Evolutionary conservation across 2,329 filamentous ascomycete species (phyloP).

Genomic region (Periconia macrospinosa): DNA sequence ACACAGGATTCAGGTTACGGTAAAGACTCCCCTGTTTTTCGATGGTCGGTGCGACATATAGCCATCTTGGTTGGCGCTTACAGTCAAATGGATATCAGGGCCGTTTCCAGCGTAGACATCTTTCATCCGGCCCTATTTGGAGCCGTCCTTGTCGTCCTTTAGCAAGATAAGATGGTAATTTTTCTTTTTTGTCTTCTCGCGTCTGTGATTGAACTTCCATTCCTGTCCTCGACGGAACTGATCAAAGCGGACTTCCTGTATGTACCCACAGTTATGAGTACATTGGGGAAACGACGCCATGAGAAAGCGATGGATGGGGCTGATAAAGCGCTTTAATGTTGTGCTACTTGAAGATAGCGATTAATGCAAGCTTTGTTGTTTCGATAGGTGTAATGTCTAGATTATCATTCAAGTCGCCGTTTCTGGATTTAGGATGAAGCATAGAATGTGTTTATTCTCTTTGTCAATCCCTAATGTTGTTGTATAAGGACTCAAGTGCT

Average conservation of each 20-base stretch:
- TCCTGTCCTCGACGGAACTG: slow-evolving; percentile 27
- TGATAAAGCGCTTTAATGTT: neutral
- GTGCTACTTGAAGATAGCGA: neutral
- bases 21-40: slow-evolving; percentile 41
- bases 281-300: neutral
- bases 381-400: no score
- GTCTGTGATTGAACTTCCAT: slow-evolving; percentile 10
- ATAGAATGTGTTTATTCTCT: no score
- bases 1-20: slow-evolving; percentile 17
- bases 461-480: neutral
- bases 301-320: neutral
- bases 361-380: no score
- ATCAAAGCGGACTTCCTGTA: neutral
- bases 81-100: slow-evolving; percentile 50
- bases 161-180: slow-evolving; percentile 50
- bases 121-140: slow-evolving; percentile 43
- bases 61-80: slow-evolving; percentile 41
- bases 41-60: slow-evolving; percentile 43
- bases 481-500: no score
- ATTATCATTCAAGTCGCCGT: no score
- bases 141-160: slow-evolving; percentile 45
- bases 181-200: slow-evolving; percentile 26
- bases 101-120: slow-evolving; percentile 47
- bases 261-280: neutral
- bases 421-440: no score